Evolutionary conservation across 2,329 filamentous ascomycete species (phyloP).

Genomic region (Fusarium subtropicale): DNA sequence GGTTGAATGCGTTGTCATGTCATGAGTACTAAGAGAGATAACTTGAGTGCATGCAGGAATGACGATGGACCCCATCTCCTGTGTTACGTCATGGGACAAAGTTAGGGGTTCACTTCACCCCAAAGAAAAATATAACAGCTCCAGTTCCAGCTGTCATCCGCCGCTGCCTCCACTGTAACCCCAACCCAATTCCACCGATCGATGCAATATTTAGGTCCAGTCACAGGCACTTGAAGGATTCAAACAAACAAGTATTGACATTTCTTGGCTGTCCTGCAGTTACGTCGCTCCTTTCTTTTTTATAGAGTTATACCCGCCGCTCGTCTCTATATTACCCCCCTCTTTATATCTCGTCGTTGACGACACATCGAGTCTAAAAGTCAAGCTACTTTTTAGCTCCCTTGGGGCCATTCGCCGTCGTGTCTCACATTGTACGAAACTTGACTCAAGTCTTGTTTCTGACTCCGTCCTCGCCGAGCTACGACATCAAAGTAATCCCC

Average conservation of each 20-base stretch:
- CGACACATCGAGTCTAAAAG: constrained; percentile 15
- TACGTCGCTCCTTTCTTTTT: constrained; percentile 24
- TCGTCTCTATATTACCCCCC: background rate
- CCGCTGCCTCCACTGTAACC: constrained; percentile 14
- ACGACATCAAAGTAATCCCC: background rate
- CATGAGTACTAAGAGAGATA: background rate
- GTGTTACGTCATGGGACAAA: constrained; percentile 27
- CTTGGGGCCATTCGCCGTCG: background rate
- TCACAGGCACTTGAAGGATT: background rate
- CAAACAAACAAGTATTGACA: constrained; percentile 30
- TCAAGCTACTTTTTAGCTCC: background rate
- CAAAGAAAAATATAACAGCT: background rate
- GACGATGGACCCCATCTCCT: constrained; percentile 18
- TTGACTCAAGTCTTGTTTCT: constrained; percentile 13
- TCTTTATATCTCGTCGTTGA: constrained; percentile 17
- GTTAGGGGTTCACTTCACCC: constrained; percentile 23
- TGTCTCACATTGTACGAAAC: constrained; percentile 22
- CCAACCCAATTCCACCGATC: background rate
- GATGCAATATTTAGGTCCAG: background rate
- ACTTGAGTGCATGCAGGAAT: constrained; percentile 31
- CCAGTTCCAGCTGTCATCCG: constrained; percentile 16
- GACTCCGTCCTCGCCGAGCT: constrained; percentile 5
- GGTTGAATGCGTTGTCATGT: background rate
- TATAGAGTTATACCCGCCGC: constrained; percentile 1
- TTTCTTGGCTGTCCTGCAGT: constrained; percentile 24